phyloP scores from a whole-genome alignment of 805 yeast species.

The Starmerella sirachaensis region DNA sequence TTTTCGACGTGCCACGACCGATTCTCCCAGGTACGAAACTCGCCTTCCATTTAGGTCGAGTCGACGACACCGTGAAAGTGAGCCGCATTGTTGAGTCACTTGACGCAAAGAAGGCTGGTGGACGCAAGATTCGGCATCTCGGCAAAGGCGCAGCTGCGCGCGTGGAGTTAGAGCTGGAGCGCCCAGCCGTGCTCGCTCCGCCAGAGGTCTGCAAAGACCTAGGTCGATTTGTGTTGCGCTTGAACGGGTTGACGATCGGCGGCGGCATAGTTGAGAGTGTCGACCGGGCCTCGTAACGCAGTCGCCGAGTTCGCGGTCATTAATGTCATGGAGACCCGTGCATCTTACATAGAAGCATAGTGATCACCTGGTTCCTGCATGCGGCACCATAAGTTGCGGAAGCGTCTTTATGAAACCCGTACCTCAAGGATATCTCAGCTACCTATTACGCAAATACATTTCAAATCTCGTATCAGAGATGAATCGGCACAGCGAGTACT shows the following conservation, averaged over 20 bases:
- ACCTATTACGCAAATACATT: no score
- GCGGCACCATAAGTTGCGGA: no score
- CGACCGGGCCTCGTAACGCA: no score
- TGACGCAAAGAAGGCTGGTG: conserved; percentile 27
- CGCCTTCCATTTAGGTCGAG: conserved; percentile 63
- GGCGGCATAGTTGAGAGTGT: conserved; percentile 47
- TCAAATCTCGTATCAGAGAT: no score
- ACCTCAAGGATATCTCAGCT: no score
- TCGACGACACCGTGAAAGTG: conserved; percentile 58
- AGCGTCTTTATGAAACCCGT: no score
- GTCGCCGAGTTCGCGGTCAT: no score
- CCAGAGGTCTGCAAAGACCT: conserved; percentile 39
- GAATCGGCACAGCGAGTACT: no score
- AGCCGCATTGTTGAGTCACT: conserved; percentile 33
- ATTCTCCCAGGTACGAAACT: conserved; percentile 69
- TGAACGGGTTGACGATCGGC: conserved; percentile 60
- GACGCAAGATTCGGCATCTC: conserved; percentile 43
- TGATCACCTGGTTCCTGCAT: no score
- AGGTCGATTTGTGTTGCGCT: conserved; percentile 58
- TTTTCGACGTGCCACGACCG: conserved; percentile 62
- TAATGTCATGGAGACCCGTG: no score
- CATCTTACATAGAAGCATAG: no score
- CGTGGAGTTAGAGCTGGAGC: conserved; percentile 42
- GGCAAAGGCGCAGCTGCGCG: conserved; percentile 47
- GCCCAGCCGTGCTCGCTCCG: conserved; percentile 42